A percentile compares a stretch with the other conserved stretches of the same genome.
These are phyloP conservation scores for Fusarium sp. DNA, from an alignment of 2,329 filamentous ascomycete species.

Conservation along the genomic window DNA sequence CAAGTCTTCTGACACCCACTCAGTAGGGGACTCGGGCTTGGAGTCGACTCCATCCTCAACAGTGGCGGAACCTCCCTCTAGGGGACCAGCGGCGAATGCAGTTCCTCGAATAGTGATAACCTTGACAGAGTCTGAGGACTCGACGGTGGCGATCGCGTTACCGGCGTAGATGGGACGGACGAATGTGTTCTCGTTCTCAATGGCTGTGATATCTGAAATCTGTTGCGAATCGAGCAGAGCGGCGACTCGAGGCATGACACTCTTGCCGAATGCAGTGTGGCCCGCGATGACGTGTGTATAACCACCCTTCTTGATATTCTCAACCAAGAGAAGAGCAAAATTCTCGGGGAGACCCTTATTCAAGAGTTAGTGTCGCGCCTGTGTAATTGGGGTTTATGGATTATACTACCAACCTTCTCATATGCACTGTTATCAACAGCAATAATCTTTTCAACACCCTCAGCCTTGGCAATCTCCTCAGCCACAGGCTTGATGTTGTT, in stretches of 20 bases:
- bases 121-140: constrained; percentile 88
- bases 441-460: constrained; percentile 92
- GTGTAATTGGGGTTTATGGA: neutral
- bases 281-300: constrained; percentile 93
- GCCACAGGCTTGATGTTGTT: constrained; percentile 80
- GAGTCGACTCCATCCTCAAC: constrained; percentile 88
- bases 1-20: constrained; percentile 95
- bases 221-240: constrained; percentile 93
- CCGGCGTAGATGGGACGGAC: constrained; percentile 97
- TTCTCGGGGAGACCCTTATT: constrained; percentile 87
- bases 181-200: constrained; percentile 93
- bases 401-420: constrained; percentile 77
- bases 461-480: constrained; percentile 86
- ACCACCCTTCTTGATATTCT: constrained; percentile 96
- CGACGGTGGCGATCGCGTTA: constrained; percentile 95
- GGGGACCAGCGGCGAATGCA: constrained; percentile 82
- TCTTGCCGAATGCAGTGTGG: constrained; percentile 97
- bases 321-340: constrained; percentile 90
- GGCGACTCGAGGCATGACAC: constrained; percentile 88
- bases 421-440: constrained; percentile 90
- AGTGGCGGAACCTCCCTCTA: constrained; percentile 78
- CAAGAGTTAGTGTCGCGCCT: constrained; percentile 23
- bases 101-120: constrained; percentile 93
- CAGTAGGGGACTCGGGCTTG: constrained; percentile 76
- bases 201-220: constrained; percentile 88